Evolutionary conservation across 768 basidiomycete genomes (phyloP).

Genomic region (Ephemerocybe angulata): DNA sequence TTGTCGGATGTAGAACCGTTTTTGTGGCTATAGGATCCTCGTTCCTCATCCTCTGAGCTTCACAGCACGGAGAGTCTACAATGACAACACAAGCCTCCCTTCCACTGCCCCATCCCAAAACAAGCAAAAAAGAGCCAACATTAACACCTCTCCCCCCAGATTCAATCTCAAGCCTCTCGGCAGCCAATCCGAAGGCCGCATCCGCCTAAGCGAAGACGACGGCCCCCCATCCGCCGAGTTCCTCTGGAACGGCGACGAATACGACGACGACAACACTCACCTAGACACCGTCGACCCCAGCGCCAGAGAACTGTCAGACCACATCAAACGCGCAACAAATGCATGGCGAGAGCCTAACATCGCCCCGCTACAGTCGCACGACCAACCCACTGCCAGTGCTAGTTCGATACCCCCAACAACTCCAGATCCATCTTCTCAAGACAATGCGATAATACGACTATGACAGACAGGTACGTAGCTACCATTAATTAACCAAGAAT

Average conservation of each 20-base stretch:
- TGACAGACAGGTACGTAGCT: neutral
- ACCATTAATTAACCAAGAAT: no score
- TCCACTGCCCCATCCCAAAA: no score
- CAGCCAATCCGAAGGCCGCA: slow-evolving; percentile 49
- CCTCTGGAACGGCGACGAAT: slow-evolving; percentile 50
- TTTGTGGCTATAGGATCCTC: no score
- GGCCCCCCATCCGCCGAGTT: slow-evolving; percentile 70
- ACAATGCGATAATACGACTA: neutral
- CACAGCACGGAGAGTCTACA: neutral
- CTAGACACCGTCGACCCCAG: slow-evolving; percentile 19
- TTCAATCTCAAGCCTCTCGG: slow-evolving; percentile 49
- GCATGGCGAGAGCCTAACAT: slow-evolving; percentile 25
- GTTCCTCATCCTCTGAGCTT: neutral
- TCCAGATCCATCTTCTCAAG: neutral
- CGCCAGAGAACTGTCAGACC: slow-evolving; percentile 26
- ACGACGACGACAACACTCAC: slow-evolving; percentile 41
- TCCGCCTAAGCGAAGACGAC: slow-evolving; percentile 68
- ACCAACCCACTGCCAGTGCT: neutral
- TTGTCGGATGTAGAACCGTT: no score
- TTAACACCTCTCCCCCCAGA: no score
- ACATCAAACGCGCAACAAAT: slow-evolving; percentile 22
- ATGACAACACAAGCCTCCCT: no score
- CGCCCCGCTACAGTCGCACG: neutral
- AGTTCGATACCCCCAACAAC: neutral
- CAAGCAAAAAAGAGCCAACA: no score